Evolutionary conservation across 2,329 filamentous ascomycete genomes (phyloP).

Genomic region (Phoma sp.): DNA sequence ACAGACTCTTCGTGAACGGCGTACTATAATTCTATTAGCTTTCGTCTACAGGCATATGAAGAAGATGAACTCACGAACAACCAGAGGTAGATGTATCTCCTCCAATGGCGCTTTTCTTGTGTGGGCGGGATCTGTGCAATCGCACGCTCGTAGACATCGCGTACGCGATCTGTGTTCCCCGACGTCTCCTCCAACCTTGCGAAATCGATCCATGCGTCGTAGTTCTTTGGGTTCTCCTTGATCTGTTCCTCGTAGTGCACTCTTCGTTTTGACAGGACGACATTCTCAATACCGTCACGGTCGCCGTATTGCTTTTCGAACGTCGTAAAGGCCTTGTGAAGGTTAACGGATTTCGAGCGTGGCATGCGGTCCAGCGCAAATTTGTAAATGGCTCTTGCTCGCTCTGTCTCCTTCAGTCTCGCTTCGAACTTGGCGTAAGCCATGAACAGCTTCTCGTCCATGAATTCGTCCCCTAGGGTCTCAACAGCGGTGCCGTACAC

Average conservation of each 20-base stretch:
- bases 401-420: slow-evolving; percentile 93
- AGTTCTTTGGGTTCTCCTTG: slow-evolving; percentile 93
- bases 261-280: slow-evolving; percentile 90
- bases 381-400: slow-evolving; percentile 93
- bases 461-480: slow-evolving; percentile 89
- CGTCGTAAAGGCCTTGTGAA: slow-evolving; percentile 94
- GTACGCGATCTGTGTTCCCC: slow-evolving; percentile 80
- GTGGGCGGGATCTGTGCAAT: slow-evolving; percentile 95
- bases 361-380: slow-evolving; percentile 92
- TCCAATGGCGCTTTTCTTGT: slow-evolving; percentile 96
- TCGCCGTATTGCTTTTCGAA: slow-evolving; percentile 99
- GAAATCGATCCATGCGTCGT: slow-evolving; percentile 97
- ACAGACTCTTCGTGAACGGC: slow-evolving; percentile 93
- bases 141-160: slow-evolving; percentile 93
- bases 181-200: slow-evolving; percentile 87
- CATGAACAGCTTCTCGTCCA: slow-evolving; percentile 95
- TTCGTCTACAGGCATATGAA: background rate
- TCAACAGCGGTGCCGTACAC: slow-evolving; percentile 91
- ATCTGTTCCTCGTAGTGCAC: slow-evolving; percentile 94
- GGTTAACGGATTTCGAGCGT: slow-evolving; percentile 78
- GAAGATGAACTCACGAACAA: slow-evolving; percentile 63
- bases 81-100: slow-evolving; percentile 97
- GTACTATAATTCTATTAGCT: slow-evolving; percentile 59
- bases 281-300: slow-evolving; percentile 89
- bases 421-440: slow-evolving; percentile 95